Percentiles rank a stretch among this genome's conserved stretches.
Evolutionary conservation across 2,329 filamentous ascomycete species (phyloP).

Genomic region (Nemania sp.): DNA sequence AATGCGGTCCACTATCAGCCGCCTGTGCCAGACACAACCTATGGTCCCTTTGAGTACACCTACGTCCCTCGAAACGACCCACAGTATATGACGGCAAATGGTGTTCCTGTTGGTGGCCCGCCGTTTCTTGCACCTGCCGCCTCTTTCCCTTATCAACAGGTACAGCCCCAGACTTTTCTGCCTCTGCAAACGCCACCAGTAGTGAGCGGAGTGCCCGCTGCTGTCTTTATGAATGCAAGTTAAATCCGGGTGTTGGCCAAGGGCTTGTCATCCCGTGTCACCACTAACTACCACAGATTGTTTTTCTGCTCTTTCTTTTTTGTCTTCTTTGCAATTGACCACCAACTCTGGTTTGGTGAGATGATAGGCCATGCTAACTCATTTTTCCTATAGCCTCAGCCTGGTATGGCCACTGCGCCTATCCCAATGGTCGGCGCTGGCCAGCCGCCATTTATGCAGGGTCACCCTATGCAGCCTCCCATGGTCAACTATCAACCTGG

Average conservation of each 20-base stretch:
- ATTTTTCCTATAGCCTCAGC: slow-evolving; percentile 38
- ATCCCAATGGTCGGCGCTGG: slow-evolving; percentile 42
- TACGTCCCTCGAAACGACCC: slow-evolving; percentile 67
- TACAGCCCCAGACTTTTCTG: slow-evolving; percentile 33
- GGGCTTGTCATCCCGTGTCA: slow-evolving; percentile 22
- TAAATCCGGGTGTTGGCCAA: slow-evolving; percentile 9
- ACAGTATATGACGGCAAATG: slow-evolving; percentile 48
- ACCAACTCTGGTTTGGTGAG: neutral
- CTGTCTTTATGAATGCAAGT: slow-evolving; percentile 38
- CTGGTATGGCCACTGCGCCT: slow-evolving; percentile 43
- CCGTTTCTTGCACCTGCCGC: slow-evolving; percentile 20
- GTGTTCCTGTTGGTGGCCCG: slow-evolving; percentile 12
- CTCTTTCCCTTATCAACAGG: slow-evolving; percentile 44
- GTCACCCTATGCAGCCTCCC: slow-evolving; percentile 17
- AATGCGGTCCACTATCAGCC: slow-evolving; percentile 67
- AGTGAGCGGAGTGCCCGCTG: neutral
- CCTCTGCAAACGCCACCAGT: slow-evolving; percentile 31
- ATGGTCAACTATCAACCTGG: slow-evolving; percentile 26
- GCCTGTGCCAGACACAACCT: slow-evolving; percentile 68
- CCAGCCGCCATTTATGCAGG: slow-evolving; percentile 39
- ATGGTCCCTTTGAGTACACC: slow-evolving; percentile 66
- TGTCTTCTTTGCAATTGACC: neutral
- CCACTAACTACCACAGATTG: neutral
- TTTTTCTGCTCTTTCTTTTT: neutral
- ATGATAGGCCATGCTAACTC: slow-evolving; percentile 42